A percentile compares a stretch with the other conserved stretches of the same genome.
Evolutionary conservation across 352 stramenopile species (phyloP).

Genomic region (Pythium aristosporum): DNA sequence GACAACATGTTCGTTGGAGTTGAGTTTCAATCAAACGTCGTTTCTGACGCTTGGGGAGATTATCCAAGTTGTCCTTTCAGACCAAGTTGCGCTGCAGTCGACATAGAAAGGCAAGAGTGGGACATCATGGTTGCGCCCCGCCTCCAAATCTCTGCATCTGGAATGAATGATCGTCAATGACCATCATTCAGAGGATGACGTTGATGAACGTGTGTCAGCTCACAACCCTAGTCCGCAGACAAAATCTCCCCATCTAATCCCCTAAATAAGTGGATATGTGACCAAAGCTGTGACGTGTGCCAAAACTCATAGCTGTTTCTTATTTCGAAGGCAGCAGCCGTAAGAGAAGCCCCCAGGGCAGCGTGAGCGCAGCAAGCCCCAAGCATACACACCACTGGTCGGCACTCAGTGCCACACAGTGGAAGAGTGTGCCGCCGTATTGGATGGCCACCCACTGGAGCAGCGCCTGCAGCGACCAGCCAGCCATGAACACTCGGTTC

Average conservation of each 20-base stretch:
- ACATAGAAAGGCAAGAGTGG: slow-evolving; percentile 18
- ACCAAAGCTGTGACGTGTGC: neutral
- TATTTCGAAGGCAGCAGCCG: slow-evolving; percentile 15
- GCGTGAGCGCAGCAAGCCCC: slow-evolving; percentile 34
- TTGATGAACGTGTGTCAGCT: neutral
- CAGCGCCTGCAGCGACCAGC: slow-evolving; percentile 88
- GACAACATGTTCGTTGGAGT: too few species aligned
- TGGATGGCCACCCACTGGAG: slow-evolving; percentile 96
- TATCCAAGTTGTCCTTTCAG: neutral
- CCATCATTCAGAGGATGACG: slow-evolving; percentile 10
- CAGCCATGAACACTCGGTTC: slow-evolving; percentile 91
- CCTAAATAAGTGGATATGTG: too few species aligned
- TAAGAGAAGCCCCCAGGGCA: slow-evolving; percentile 54
- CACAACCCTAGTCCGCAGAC: neutral
- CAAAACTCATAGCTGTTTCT: neutral
- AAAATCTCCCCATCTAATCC: too few species aligned
- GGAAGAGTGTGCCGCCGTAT: slow-evolving; percentile 82
- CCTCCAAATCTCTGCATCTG: neutral
- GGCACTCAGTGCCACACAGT: slow-evolving; percentile 43
- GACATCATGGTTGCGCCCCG: slow-evolving; percentile 6
- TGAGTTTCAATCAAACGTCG: too few species aligned
- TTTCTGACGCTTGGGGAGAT: neutral
- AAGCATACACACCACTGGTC: slow-evolving; percentile 58
- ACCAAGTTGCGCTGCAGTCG: slow-evolving; percentile 8
- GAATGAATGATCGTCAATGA: slow-evolving; percentile 7